These are phyloP conservation scores for Didymella sp. DNA, from an alignment of 2,329 filamentous ascomycete genomes.

Conservation along the genomic window DNA sequence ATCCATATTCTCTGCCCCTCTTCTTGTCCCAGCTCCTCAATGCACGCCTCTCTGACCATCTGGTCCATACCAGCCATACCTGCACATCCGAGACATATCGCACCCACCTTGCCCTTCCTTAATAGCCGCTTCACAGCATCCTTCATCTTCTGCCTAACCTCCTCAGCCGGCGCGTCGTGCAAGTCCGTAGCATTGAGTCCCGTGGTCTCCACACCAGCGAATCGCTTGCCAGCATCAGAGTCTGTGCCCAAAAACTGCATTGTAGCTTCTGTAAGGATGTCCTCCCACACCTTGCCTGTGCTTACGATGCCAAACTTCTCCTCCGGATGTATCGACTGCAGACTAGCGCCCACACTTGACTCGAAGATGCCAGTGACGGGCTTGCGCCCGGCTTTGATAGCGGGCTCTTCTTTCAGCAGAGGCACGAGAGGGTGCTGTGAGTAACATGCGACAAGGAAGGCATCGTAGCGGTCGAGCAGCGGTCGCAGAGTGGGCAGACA, in stretches of 20 bases:
- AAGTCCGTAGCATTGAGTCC: slow-evolving; percentile 81
- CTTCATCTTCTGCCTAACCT: slow-evolving; percentile 71
- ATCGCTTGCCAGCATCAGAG: slow-evolving; percentile 56
- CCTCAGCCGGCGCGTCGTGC: slow-evolving; percentile 69
- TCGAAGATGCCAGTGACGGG: slow-evolving; percentile 87
- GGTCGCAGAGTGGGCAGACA: slow-evolving; percentile 65
- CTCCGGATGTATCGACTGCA: slow-evolving; percentile 61
- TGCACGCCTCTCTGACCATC: slow-evolving; percentile 73
- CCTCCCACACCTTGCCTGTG: slow-evolving; percentile 84
- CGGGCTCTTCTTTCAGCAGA: slow-evolving; percentile 59
- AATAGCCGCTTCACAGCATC: slow-evolving; percentile 74
- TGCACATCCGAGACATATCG: slow-evolving; percentile 85
- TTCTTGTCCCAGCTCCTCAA: slow-evolving; percentile 67
- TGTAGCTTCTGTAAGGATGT: slow-evolving; percentile 72
- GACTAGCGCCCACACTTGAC: slow-evolving; percentile 71
- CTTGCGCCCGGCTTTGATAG: slow-evolving; percentile 49
- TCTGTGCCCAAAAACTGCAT: slow-evolving; percentile 65
- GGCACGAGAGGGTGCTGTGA: slow-evolving; percentile 80
- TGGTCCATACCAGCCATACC: slow-evolving; percentile 88
- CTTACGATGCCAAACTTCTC: slow-evolving; percentile 84
- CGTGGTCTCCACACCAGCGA: slow-evolving; percentile 82
- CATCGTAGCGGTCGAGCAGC: slow-evolving; percentile 65
- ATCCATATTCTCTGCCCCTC: slow-evolving; percentile 69
- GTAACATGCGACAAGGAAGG: slow-evolving; percentile 87
- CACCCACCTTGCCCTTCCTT: slow-evolving; percentile 62